phyloP scores from a whole-genome alignment of 2,329 filamentous ascomycete genomes.

The Hypomyces perniciosus region DNA sequence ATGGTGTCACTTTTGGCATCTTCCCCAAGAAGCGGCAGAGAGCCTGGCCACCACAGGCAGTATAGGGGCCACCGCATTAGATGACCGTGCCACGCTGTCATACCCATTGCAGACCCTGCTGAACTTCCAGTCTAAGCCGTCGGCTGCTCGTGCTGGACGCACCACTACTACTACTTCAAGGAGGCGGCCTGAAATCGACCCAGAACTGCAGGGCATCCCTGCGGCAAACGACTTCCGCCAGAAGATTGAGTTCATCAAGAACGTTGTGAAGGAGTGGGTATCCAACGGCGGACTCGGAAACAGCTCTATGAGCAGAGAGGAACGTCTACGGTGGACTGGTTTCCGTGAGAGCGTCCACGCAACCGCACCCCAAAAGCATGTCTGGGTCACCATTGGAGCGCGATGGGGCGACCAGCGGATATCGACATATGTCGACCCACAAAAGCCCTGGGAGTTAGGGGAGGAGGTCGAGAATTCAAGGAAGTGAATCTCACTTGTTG shows the following conservation, averaged over 20 bases:
- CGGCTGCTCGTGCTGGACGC: conserved; percentile 33
- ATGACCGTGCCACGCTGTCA: conserved; percentile 64
- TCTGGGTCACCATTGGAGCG: conserved; percentile 64
- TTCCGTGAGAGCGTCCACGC: conserved; percentile 48
- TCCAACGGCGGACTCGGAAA: conserved; percentile 63
- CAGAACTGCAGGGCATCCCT: conserved; percentile 57
- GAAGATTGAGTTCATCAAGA: conserved; percentile 68
- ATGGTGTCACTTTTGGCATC: conserved; percentile 72
- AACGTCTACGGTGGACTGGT: conserved; percentile 53
- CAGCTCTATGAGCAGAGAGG: conserved; percentile 50
- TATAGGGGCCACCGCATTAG: conserved; percentile 64
- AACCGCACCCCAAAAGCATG: conserved; percentile 53
- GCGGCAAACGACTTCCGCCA: conserved; percentile 65
- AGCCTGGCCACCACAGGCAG: conserved; percentile 58
- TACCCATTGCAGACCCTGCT: conserved; percentile 69
- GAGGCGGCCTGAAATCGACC: conserved; percentile 54
- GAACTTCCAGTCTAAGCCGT: conserved; percentile 53
- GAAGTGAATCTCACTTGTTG: conserved; percentile 18
- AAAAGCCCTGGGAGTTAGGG: conserved; percentile 46
- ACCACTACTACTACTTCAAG: conserved; percentile 44
- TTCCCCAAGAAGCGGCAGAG: conserved; percentile 63
- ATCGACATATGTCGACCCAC: conserved; percentile 50
- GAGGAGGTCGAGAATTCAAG: conserved; percentile 42
- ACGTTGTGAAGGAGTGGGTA: conserved; percentile 66
- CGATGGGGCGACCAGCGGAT: conserved; percentile 52